Evolutionary conservation across 2,329 filamentous ascomycete genomes (phyloP).

Genomic region (Dendrostoma leiphaemia): DNA sequence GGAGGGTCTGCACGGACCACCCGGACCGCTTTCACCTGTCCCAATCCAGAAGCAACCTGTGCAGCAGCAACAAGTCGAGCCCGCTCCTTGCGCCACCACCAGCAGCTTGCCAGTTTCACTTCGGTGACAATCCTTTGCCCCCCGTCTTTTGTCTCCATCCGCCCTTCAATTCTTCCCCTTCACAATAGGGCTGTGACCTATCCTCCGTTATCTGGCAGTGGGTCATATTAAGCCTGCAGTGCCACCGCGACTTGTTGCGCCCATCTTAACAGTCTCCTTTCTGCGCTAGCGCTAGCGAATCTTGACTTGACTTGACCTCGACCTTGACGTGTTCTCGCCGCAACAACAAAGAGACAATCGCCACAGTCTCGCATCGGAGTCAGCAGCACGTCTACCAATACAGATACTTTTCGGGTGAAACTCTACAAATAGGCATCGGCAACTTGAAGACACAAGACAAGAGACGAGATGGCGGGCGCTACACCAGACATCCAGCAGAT

Average conservation of each 20-base stretch:
- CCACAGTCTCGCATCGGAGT: neutral
- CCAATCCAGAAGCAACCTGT: too few species aligned
- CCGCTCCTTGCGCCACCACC: neutral
- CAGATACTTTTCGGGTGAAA: too few species aligned
- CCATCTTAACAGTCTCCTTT: neutral
- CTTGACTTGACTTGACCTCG: neutral
- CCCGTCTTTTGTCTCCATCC: neutral
- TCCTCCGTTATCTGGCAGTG: too few species aligned
- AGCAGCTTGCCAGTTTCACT: too few species aligned
- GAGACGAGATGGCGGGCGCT: slow-evolving; percentile 17
- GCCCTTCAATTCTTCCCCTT: neutral
- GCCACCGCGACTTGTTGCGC: too few species aligned
- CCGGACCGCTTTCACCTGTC: too few species aligned
- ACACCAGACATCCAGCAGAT: slow-evolving; percentile 17
- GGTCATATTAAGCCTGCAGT: too few species aligned
- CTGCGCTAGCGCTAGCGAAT: too few species aligned
- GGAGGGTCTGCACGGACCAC: too few species aligned
- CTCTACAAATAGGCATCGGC: neutral
- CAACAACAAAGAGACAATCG: neutral
- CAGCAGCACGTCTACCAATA: too few species aligned
- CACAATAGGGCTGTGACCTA: neutral
- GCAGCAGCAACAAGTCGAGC: neutral
- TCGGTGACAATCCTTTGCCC: too few species aligned
- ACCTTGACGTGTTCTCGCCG: neutral
- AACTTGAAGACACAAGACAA: neutral